phyloP scores from a whole-genome alignment of 2,329 filamentous ascomycete species.

The Penicillium sp. region DNA sequence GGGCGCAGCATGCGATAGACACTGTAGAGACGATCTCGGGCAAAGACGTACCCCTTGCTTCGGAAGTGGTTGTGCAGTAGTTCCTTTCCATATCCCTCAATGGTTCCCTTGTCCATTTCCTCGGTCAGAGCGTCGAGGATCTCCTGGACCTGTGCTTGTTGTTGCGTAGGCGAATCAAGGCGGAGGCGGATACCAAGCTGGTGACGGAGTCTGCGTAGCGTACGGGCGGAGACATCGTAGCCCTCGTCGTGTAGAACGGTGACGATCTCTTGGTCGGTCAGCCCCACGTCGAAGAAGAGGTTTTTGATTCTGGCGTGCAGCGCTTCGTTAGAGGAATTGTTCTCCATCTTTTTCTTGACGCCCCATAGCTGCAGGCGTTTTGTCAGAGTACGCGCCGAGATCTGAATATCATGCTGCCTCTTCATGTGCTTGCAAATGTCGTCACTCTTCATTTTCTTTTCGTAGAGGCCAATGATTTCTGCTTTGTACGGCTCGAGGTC shows the following conservation, averaged over 20 bases:
- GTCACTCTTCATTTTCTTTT: constrained; percentile 6
- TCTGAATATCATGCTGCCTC: constrained; percentile 2
- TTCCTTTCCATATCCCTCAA: constrained; percentile 12
- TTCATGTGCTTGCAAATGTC: constrained; percentile 9
- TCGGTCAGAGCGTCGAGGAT: constrained; percentile 4
- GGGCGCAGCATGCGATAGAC: constrained; percentile 8
- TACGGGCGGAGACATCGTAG: constrained; percentile 6
- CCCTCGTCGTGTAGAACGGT: constrained; percentile 12
- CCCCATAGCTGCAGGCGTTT: constrained; percentile 11
- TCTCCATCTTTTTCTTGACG: constrained; percentile 4
- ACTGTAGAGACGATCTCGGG: constrained; percentile 14
- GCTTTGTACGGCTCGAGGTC: constrained; percentile 4
- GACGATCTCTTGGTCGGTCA: constrained; percentile 10
- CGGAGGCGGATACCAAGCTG: constrained; percentile 7
- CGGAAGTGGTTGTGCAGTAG: constrained; percentile 11
- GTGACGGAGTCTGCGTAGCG: constrained; percentile 4
- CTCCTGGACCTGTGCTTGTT: constrained; percentile 7
- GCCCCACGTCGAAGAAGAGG: constrained; percentile 13
- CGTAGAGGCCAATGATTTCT: constrained; percentile 3
- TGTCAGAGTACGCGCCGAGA: constrained; percentile 10
- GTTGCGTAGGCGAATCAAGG: constrained; percentile 3
- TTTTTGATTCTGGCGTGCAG: constrained; percentile 8
- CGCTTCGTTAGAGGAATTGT: neutral
- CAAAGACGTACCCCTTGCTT: constrained; percentile 10
- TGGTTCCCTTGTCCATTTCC: constrained; percentile 9